Evolutionary conservation across 1,139 yeast species (phyloP).

Genomic region (Entelexis paramagnoliae): DNA sequence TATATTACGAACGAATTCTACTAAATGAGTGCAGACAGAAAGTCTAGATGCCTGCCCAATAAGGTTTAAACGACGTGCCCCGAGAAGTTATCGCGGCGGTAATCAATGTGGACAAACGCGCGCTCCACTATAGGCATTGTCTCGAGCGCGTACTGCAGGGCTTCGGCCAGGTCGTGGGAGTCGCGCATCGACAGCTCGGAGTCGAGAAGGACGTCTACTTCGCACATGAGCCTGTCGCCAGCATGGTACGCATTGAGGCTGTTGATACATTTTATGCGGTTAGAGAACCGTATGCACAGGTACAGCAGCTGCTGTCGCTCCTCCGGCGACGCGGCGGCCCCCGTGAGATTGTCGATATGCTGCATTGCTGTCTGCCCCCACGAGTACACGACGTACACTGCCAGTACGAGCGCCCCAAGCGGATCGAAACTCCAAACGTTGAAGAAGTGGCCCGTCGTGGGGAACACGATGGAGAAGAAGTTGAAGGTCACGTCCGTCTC

Average conservation of each 20-base stretch:
- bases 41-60: too few species aligned
- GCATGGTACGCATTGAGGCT: conserved; percentile 65
- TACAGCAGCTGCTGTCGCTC: conserved; percentile 61
- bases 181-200: conserved; percentile 48
- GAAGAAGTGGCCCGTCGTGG: conserved; percentile 45
- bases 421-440: conserved; percentile 67
- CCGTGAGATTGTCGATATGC: conserved; percentile 65
- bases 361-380: conserved; percentile 57
- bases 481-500: conserved; percentile 67
- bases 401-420: conserved; percentile 54
- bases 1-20: too few species aligned
- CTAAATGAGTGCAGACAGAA: too few species aligned
- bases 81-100: conserved; percentile 36
- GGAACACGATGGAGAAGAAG: conserved; percentile 59
- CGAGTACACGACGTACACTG: conserved; percentile 50
- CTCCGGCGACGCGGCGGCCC: conserved; percentile 54
- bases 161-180: conserved; percentile 72
- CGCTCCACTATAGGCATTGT: conserved; percentile 68
- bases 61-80: conserved; percentile 27
- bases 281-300: conserved; percentile 59
- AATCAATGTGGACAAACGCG: conserved; percentile 73
- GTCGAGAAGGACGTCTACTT: conserved; percentile 60
- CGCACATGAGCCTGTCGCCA: conserved; percentile 68
- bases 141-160: conserved; percentile 69
- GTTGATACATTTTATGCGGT: conserved; percentile 53